These are phyloP conservation scores for Acer saccharum DNA, from an alignment of 345 rosid species.

Conservation along the genomic window DNA sequence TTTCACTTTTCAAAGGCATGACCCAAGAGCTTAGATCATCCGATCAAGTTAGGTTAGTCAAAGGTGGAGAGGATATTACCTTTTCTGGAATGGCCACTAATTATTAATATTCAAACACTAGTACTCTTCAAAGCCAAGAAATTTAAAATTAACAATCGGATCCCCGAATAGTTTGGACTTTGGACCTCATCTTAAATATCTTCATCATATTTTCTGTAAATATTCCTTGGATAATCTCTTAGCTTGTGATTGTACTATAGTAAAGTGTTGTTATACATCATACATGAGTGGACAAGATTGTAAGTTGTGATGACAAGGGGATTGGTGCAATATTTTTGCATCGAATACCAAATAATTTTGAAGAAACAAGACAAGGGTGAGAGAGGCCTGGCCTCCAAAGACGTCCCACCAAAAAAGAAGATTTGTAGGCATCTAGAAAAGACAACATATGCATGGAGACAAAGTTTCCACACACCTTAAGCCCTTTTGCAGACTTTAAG, in stretches of 20 bases:
- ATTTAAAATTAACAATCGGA: not conserved
- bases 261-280: too few species aligned
- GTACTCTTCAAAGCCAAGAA: not conserved
- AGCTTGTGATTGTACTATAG: not conserved
- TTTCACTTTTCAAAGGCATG: not conserved
- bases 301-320: not conserved
- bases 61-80: not conserved
- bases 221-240: not conserved
- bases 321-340: constrained; percentile 4
- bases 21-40: not conserved
- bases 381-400: constrained; percentile 11
- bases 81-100: not conserved
- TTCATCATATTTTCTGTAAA: not conserved
- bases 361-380: constrained; percentile 24
- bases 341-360: constrained; percentile 15
- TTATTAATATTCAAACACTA: not conserved
- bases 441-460: constrained; percentile 44
- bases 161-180: not conserved
- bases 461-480: constrained; percentile 39
- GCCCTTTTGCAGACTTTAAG: constrained; percentile 50
- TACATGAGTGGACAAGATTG: not conserved
- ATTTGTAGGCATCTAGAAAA: constrained; percentile 32
- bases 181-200: not conserved
- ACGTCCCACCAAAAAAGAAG: constrained; percentile 18
- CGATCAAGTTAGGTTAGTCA: not conserved